Percentiles rank a stretch among this genome's conserved stretches.
Evolutionary conservation across 225 moss, liverwort and hornwort genomes (phyloP).

Genomic region (Ulota crispa): DNA sequence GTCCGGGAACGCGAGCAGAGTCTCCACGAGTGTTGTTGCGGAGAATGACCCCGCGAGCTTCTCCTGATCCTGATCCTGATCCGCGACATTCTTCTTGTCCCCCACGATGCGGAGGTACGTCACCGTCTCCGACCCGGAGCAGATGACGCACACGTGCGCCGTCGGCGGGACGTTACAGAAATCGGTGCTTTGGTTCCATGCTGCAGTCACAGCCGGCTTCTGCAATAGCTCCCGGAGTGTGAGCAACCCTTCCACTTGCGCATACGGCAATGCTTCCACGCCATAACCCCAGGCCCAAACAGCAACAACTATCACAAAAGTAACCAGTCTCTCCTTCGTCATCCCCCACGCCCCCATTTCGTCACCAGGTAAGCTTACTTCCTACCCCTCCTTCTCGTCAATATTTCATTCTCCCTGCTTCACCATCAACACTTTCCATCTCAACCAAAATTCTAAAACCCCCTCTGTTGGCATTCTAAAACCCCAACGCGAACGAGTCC

Average conservation of each 20-base stretch:
- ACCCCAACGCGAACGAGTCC: neutral
- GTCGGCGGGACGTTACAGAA: conserved; percentile 63
- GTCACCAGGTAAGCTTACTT: neutral
- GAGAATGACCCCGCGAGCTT: conserved; percentile 56
- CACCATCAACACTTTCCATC: neutral
- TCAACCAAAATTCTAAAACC: neutral
- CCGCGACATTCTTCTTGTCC: conserved; percentile 37
- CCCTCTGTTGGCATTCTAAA: neutral
- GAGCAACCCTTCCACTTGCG: conserved; percentile 66
- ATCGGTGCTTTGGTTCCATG: conserved; percentile 60
- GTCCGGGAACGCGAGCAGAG: conserved; percentile 63
- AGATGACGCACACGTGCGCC: conserved; percentile 48
- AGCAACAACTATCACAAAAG: neutral
- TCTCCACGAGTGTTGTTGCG: conserved; percentile 35
- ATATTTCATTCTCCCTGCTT: neutral
- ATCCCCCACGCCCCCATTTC: neutral
- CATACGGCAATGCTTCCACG: conserved; percentile 17
- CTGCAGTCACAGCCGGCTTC: conserved; percentile 52
- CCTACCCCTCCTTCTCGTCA: neutral
- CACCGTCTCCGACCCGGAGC: conserved; percentile 58
- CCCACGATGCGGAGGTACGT: conserved; percentile 85
- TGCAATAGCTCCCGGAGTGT: conserved; percentile 69
- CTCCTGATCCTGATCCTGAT: neutral
- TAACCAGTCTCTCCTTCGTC: neutral
- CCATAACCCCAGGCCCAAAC: conserved; percentile 11